Conservation (phyloP, 1,284 basidiomycete species). For the Microbotryomycetes sp. region DNA sequence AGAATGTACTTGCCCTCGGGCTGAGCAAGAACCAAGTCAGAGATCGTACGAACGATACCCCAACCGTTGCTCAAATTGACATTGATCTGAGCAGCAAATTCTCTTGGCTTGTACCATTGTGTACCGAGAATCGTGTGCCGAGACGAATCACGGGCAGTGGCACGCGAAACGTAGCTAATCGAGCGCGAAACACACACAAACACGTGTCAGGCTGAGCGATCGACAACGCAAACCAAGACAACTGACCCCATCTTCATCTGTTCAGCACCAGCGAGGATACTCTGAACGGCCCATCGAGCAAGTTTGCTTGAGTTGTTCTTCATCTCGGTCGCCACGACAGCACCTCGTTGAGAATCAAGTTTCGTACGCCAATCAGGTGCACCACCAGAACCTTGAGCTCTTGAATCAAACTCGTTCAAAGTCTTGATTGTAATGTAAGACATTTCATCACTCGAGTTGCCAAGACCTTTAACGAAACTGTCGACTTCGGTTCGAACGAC, state of each 20-base stretch:
- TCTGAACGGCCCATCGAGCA: slow-evolving; percentile 95
- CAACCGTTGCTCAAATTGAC: slow-evolving; percentile 93
- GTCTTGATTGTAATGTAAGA: slow-evolving; percentile 81
- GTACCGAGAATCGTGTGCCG: slow-evolving; percentile 94
- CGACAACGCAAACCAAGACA: neutral
- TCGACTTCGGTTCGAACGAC: slow-evolving; percentile 96
- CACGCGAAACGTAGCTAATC: slow-evolving; percentile 68
- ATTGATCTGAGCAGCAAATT: slow-evolving; percentile 93
- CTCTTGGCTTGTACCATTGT: slow-evolving; percentile 86
- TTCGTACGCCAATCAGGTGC: slow-evolving; percentile 96
- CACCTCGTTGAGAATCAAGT: slow-evolving; percentile 91
- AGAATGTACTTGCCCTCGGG: slow-evolving; percentile 94
- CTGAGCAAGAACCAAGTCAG: slow-evolving; percentile 87
- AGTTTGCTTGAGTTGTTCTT: slow-evolving; percentile 99
- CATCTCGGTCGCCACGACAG: slow-evolving; percentile 99
- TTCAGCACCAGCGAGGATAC: slow-evolving; percentile 90
- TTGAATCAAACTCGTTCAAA: slow-evolving; percentile 94
- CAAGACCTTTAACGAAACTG: slow-evolving; percentile 62
- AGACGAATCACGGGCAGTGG: slow-evolving; percentile 85
- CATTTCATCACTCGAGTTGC: slow-evolving; percentile 31
- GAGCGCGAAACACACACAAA: neutral
- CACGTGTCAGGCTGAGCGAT: slow-evolving; percentile 17
- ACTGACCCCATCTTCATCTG: slow-evolving; percentile 93
- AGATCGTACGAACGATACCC: slow-evolving; percentile 94
- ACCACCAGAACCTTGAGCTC: slow-evolving; percentile 79